Evolutionary conservation across 768 basidiomycete species (phyloP), one percentile per base, ranked within the genome.

Genomic region (Pisolithus tinctorius): DNA sequence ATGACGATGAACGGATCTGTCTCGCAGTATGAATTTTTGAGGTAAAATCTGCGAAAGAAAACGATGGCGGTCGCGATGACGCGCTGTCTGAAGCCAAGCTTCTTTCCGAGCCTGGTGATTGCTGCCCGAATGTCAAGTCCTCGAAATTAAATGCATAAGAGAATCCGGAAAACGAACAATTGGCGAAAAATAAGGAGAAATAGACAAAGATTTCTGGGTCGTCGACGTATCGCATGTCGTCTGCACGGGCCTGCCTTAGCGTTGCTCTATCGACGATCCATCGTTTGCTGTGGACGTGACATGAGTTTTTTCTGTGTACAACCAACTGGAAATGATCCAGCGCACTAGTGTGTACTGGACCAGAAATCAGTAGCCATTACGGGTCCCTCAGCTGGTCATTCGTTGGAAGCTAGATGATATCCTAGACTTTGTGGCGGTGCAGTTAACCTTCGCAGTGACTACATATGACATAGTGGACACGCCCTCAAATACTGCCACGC

Each of bases 21-120:
- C 65, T 96, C 93, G 72, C 89, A 93, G 63, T 93, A 95, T 7
- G 83, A 78, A 64, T 95, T 97, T 73, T 95, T 95, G 60, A 95
- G 72, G 67, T 98, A 99, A 70, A 97, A 98, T n/a, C 96, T 76
- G 36, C 89, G 83, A 69, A 98, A 96, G 71, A 92, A 98, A 38
- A 97, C 86, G 45, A 86, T 92, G 23, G 95, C 93, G 1, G 93
- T 97, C 3, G 95, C 92, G 50, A 93, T 88, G 4, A 89, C 91
- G 40, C 93, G 81, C 67, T 98, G 96, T 27, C 93, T 82, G 10
- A 97, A 74, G 39, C 74, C 72, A 38, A 94, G 75, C 55, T 86
- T 86, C 71, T 88, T 91, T 23, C 91, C 90, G 1, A 98, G 78
- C 65, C 88, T 91, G 16, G 86, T 82, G 47, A 97, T 89, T 14